Evolutionary conservation across 139 green algal genomes (phyloP), one percentile per base, ranked within the genome.

Genomic region (Raphidocelis subcapitata): DNA sequence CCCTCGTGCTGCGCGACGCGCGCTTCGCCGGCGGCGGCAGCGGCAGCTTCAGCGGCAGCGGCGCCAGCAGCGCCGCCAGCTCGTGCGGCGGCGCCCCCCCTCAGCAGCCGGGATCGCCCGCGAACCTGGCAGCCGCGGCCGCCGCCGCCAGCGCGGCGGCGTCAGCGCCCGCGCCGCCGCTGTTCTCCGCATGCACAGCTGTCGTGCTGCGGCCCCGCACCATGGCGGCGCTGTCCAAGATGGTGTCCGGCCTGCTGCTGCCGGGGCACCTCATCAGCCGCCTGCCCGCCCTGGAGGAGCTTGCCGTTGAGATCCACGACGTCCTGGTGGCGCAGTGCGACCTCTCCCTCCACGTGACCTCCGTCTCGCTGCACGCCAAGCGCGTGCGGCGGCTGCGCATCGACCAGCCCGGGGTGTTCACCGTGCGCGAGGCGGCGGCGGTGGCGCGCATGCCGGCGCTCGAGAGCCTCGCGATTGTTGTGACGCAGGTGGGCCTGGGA

Each of bases 311-410:
- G 28, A 32, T 77, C 15, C 70, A 77, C 59, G 46, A 47, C n/a
- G 70, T 77, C 21, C 70, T 65, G 46, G 70, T 62, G 46, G 60
- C 47, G 29, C 61, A 65, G 23, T 70, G 60, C 16, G 70, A 77
- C 61, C 33, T 77, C 23, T 70, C 60, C 20, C 47, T 77, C 18
- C 62, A 57, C 28, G 14, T 70, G n/a, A 64, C 60, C 24, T 69
- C 61, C 29, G 44, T 77, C 29, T 21, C 18, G 15, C 47, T 77
- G 70, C 70, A 77, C 32, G 33, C 33, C 1, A 26, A 15, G 5
- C 31, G 52, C 21, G 59, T 77, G 14, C 55, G 44, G 0, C 35
- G 49, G 31, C 47, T 77, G 23, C 46, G 1, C 31, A 29, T 77
- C 24, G 24, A 77, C 16, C 70, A 77, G 61, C 28, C 20, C 3